phyloP scores from a whole-genome alignment of 2,329 filamentous ascomycete species.

The Ascochyta pisi region DNA sequence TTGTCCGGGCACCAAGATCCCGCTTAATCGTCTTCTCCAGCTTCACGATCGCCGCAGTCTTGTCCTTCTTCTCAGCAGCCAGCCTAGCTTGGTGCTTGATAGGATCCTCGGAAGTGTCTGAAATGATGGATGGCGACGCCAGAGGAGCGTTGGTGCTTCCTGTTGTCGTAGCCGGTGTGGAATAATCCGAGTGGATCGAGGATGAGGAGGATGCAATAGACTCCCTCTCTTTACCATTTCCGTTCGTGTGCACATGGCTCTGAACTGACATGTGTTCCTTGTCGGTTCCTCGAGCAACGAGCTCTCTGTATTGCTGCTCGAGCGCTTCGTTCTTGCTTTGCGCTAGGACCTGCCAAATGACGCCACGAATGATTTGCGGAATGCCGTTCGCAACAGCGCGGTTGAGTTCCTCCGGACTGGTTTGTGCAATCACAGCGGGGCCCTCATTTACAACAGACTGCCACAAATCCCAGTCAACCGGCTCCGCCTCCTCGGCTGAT shows the following conservation, averaged over 20 bases:
- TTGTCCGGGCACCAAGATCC: constrained; percentile 90
- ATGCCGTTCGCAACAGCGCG: constrained; percentile 92
- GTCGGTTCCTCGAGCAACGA: constrained; percentile 80
- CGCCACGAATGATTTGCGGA: constrained; percentile 92
- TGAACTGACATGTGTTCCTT: constrained; percentile 62
- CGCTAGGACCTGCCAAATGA: constrained; percentile 97
- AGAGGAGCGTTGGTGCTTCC: constrained; percentile 45
- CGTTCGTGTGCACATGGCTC: constrained; percentile 50
- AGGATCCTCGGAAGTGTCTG: constrained; percentile 63
- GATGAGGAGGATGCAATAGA: constrained; percentile 79
- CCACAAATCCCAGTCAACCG: constrained; percentile 99
- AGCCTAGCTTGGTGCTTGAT: constrained; percentile 69
- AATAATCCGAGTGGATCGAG: constrained; percentile 80
- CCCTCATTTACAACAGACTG: constrained; percentile 95
- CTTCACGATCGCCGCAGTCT: constrained; percentile 74
- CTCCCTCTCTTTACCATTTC: constrained; percentile 67
- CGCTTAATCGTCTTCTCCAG: constrained; percentile 91
- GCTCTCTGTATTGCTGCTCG: constrained; percentile 83
- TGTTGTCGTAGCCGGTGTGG: constrained; percentile 65
- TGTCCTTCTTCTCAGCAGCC: constrained; percentile 75
- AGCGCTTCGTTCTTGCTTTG: constrained; percentile 94
- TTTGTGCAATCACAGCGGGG: constrained; percentile 83
- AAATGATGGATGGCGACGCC: constrained; percentile 63
- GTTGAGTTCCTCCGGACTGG: constrained; percentile 88
- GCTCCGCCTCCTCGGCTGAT: constrained; percentile 69